Evolutionary conservation across 306 rosid genomes (phyloP), one percentile per base, ranked within the genome.

Genomic region (Fragaria iinumae): DNA sequence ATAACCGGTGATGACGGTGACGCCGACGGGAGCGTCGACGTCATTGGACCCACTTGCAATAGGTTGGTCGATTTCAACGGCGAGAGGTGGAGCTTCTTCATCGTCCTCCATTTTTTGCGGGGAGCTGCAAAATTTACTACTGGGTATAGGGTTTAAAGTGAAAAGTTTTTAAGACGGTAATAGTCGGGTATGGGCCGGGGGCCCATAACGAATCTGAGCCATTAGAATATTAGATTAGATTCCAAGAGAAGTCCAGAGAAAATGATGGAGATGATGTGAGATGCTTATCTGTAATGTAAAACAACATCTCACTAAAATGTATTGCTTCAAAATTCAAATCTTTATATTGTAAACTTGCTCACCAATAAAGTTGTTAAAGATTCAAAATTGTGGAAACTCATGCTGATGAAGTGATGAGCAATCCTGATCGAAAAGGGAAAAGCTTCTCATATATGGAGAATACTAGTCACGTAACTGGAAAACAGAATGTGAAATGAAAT

Each of bases 1-100:
- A 73, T 92, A 95, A 55, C 98, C 98, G 3, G 98, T 95, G 86
- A 95, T 90, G 80, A 95, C 93, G 48, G 97, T 95, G 12, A 95
- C 96, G 38, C 97, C 97, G 60, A 90, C 97, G 7, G 93, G 81
- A 73, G 75, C 78, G n/a, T 81, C 81, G 27, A 20, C 82, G 12
- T 81, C 71, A 43, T 64, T 2, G 72, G 62, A 49, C 8, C 13
- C 36, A 6, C 56, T 74, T 38, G 78, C 21, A 38, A 13, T 48
- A 48, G 76, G 21, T 77, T 39, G 76, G 82, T 87, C 81, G 77
- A 92, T 89, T 85, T 88, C 81, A 73, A 95, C 87, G 1, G 98
- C 97, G 27, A 92, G 91, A 44, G 97, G 98, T 7, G 96, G 89
- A 34, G 79, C 85, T 63, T 88, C 93, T 81, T 88, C 96, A 3